Evolutionary conservation across 257 asterid species (phyloP).

Genomic region (Solanum medicagineum): DNA sequence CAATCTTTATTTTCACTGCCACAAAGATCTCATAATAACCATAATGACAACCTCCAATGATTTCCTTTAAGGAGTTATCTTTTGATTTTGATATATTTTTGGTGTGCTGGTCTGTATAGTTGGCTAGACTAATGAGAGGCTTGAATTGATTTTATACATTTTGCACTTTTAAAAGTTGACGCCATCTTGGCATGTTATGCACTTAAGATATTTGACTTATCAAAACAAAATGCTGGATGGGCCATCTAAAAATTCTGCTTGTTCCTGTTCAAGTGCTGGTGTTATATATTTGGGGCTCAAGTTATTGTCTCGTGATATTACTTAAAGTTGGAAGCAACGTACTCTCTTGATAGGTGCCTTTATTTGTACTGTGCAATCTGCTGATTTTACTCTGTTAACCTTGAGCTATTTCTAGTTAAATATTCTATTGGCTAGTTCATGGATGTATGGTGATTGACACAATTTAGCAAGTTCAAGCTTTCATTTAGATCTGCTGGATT

Average conservation of each 20-base stretch:
- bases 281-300: not conserved
- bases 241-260: not conserved
- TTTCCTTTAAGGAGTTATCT: not conserved
- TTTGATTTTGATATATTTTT: not conserved
- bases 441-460: not conserved
- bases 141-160: not conserved
- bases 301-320: not conserved
- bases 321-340: not conserved
- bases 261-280: not conserved
- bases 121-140: not conserved
- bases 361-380: not conserved
- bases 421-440: not conserved
- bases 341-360: not conserved
- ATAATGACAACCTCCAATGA: not conserved
- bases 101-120: not conserved
- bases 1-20: not conserved
- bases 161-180: not conserved
- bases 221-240: not conserved
- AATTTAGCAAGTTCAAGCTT: not conserved
- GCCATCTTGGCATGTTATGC: not conserved
- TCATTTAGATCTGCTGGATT: not conserved
- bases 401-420: not conserved
- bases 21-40: not conserved
- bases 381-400: not conserved
- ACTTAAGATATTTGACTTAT: not conserved